Conservation (phyloP, 2,329 filamentous ascomycete species). For the Trichophyton schoenleinii region DNA sequence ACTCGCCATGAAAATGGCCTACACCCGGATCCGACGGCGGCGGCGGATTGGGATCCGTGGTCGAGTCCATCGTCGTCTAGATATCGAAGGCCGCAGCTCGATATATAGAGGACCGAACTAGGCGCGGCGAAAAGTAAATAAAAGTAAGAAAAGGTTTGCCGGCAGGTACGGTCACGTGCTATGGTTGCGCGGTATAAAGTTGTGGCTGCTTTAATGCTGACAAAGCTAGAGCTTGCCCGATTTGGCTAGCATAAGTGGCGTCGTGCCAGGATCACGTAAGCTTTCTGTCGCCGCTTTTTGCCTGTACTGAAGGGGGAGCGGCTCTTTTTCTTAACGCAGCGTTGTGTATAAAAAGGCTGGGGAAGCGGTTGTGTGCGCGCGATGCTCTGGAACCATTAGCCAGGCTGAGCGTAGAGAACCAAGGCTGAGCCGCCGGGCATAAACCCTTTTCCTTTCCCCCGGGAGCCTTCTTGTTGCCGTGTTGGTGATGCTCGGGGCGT, state of each 20-base stretch:
- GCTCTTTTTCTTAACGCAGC: not conserved
- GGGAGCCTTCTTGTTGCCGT: not conserved
- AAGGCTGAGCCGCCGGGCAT: not conserved
- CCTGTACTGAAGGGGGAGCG: not conserved
- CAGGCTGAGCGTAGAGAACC: not conserved
- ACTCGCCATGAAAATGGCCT: slow-evolving; percentile 22
- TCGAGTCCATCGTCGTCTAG: slow-evolving; percentile 22
- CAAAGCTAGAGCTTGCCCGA: not conserved
- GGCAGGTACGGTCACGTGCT: slow-evolving; percentile 3
- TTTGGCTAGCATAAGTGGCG: not conserved
- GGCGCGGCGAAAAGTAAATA: not conserved
- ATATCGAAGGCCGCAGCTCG: not conserved
- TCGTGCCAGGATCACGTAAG: not conserved
- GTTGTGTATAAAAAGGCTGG: slow-evolving; percentile 1
- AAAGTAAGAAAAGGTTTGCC: not conserved
- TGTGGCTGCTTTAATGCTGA: slow-evolving; percentile 3
- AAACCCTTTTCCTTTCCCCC: not conserved
- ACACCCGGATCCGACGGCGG: slow-evolving; percentile 18
- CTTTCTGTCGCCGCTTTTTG: slow-evolving; percentile 5
- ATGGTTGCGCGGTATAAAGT: not conserved
- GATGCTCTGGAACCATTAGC: not conserved
- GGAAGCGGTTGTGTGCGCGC: slow-evolving; percentile 9
- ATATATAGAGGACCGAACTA: not conserved
- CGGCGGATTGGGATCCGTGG: slow-evolving; percentile 18
- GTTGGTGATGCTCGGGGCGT: not conserved